Conservation (phyloP, 805 yeast species). For the Hanseniaspora hatyaiensis region DNA sequence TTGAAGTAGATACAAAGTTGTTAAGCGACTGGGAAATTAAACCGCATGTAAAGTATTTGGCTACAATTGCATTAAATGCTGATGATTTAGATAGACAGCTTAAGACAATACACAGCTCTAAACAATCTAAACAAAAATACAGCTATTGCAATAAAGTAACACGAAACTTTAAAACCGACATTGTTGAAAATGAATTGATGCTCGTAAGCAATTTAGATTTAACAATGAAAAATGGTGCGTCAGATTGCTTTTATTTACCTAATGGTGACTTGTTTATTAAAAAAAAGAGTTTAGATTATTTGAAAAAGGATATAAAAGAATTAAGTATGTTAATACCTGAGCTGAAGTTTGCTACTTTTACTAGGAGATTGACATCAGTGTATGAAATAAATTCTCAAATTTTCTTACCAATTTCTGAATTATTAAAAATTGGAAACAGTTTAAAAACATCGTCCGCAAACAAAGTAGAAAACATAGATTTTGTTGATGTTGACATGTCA, state of each 20-base stretch:
- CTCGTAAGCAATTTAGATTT: constrained; percentile 6
- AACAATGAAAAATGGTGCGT: neutral
- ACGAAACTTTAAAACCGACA: constrained; percentile 6
- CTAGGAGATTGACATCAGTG: constrained; percentile 10
- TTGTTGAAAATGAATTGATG: constrained; percentile 6
- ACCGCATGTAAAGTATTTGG: constrained; percentile 8
- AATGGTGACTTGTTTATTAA: constrained; percentile 5
- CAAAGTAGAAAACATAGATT: neutral
- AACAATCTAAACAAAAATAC: constrained; percentile 3
- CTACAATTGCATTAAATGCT: neutral
- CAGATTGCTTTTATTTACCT: neutral
- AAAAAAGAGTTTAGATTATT: neutral
- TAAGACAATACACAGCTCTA: neutral
- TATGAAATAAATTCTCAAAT: constrained; percentile 11
- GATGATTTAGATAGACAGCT: constrained; percentile 8
- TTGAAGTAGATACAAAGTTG: no score
- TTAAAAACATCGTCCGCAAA: no score
- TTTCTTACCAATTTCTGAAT: constrained; percentile 1
- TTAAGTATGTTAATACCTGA: neutral
- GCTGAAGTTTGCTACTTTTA: constrained; percentile 2
- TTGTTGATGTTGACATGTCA: constrained; percentile 15
- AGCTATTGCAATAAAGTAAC: constrained; percentile 6
- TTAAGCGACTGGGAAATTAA: constrained; percentile 10
- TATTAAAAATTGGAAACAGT: neutral
- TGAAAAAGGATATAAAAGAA: neutral